phyloP scores from a whole-genome alignment of 2,329 filamentous ascomycete genomes.

The Aspergillus sp. region DNA sequence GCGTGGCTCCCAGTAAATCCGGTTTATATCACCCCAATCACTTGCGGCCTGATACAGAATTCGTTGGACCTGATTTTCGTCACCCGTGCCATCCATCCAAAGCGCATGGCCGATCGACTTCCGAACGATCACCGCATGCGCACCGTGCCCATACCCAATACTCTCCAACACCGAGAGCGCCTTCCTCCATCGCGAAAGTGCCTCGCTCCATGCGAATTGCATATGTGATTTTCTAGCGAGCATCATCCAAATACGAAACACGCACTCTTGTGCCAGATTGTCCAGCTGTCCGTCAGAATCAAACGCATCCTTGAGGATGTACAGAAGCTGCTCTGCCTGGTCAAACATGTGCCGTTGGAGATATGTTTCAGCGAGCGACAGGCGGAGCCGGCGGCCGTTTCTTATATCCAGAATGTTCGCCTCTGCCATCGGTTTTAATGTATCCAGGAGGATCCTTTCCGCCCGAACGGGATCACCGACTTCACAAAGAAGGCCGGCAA shows the following conservation, averaged over 20 bases:
- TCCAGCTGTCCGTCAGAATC: background rate
- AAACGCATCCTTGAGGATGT: background rate
- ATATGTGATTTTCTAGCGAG: conserved; percentile 3
- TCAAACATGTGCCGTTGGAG: background rate
- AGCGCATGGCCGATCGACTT: conserved; percentile 15
- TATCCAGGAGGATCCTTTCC: background rate
- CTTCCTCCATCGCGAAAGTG: conserved; percentile 2
- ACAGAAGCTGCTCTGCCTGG: conserved; percentile 1
- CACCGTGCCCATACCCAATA: background rate
- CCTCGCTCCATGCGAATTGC: background rate
- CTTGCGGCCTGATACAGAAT: too few relatives aligned
- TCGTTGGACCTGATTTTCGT: background rate
- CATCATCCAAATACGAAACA: conserved; percentile 1
- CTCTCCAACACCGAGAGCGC: background rate
- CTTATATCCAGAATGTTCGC: background rate
- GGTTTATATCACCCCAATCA: background rate
- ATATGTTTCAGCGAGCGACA: conserved; percentile 1
- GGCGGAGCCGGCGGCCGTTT: background rate
- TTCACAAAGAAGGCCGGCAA: conserved; percentile 7
- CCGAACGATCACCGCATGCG: conserved; percentile 13
- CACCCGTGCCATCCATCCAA: background rate
- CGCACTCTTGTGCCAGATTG: background rate
- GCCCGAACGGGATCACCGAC: background rate
- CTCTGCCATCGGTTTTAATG: background rate
- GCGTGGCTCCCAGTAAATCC: background rate